Conservation (phyloP, 2,329 filamentous ascomycete species). For the Talaromyces marneffei region DNA sequence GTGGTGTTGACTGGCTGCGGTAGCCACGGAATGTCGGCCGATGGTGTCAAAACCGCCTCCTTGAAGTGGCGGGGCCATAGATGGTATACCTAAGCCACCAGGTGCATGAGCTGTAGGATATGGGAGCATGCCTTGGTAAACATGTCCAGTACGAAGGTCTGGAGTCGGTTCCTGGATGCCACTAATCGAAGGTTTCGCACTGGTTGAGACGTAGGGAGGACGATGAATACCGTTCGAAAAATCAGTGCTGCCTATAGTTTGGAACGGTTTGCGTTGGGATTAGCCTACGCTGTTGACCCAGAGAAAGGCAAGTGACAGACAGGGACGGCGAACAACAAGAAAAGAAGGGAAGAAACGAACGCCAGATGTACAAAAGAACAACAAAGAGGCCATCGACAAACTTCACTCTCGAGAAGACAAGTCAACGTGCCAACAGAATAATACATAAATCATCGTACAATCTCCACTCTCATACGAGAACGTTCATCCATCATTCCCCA, state of each 20-base stretch:
- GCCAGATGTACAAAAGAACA: slow-evolving; percentile 16
- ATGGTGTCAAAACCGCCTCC: slow-evolving; percentile 46
- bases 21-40: slow-evolving; percentile 28
- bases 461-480: neutral
- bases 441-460: slow-evolving; percentile 11
- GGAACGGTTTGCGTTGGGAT: slow-evolving; percentile 24
- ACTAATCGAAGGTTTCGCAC: slow-evolving; percentile 36
- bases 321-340: slow-evolving; percentile 16
- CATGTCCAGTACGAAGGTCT: slow-evolving; percentile 67
- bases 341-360: neutral
- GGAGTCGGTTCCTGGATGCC: slow-evolving; percentile 46
- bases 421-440: neutral
- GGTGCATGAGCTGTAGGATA: slow-evolving; percentile 54
- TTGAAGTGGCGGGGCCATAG: slow-evolving; percentile 62
- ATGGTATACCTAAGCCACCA: slow-evolving; percentile 48
- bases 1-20: slow-evolving; percentile 24
- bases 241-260: slow-evolving; percentile 34
- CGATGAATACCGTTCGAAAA: slow-evolving; percentile 49
- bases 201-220: slow-evolving; percentile 56
- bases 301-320: slow-evolving; percentile 14
- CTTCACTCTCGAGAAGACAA: slow-evolving; percentile 18
- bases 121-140: slow-evolving; percentile 64
- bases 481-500: neutral
- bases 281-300: slow-evolving; percentile 38
- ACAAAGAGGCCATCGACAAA: slow-evolving; percentile 14